phyloP scores from a whole-genome alignment of 768 basidiomycete species.

The Tricholomella constricta region DNA sequence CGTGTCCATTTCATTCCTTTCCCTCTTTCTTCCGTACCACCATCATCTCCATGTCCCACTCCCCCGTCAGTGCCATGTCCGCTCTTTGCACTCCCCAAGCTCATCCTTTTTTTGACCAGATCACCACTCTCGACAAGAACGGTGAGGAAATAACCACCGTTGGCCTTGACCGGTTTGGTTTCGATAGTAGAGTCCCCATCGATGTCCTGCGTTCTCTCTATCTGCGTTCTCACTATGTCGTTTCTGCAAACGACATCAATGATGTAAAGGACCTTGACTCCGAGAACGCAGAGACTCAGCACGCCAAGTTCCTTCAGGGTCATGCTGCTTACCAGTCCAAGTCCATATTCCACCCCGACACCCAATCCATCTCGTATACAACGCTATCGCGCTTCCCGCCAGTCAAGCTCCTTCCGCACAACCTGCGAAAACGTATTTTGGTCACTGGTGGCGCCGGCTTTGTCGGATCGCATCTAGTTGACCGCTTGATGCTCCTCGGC shows the following conservation, averaged over 20 bases:
- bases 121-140: conserved; percentile 68
- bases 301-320: conserved; percentile 56
- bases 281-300: conserved; percentile 43
- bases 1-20: conserved; percentile 6
- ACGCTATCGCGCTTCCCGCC: conserved; percentile 92
- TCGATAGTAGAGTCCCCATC: conserved; percentile 82
- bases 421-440: conserved; percentile 83
- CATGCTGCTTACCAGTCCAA: conserved; percentile 70
- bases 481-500: conserved; percentile 95
- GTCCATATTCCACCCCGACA: conserved; percentile 82
- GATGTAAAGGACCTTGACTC: conserved; percentile 36
- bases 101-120: conserved; percentile 39
- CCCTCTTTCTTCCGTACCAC: conserved; percentile 16
- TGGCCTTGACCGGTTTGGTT: conserved; percentile 85
- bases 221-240: conserved; percentile 77
- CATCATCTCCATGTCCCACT: conserved; percentile 23
- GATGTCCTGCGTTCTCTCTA: conserved; percentile 87
- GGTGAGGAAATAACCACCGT: conserved; percentile 78
- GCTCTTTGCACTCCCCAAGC: conserved; percentile 4
- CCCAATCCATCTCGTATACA: conserved; percentile 86
- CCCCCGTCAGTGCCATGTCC: conserved; percentile 25
- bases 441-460: conserved; percentile 99
- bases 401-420: conserved; percentile 81
- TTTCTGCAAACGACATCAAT: conserved; percentile 39
- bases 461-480: conserved; percentile 97